Base-by-base conservation (phyloP, 495 filamentous ascomycete genomes). In the Poronia punctata region DNA sequence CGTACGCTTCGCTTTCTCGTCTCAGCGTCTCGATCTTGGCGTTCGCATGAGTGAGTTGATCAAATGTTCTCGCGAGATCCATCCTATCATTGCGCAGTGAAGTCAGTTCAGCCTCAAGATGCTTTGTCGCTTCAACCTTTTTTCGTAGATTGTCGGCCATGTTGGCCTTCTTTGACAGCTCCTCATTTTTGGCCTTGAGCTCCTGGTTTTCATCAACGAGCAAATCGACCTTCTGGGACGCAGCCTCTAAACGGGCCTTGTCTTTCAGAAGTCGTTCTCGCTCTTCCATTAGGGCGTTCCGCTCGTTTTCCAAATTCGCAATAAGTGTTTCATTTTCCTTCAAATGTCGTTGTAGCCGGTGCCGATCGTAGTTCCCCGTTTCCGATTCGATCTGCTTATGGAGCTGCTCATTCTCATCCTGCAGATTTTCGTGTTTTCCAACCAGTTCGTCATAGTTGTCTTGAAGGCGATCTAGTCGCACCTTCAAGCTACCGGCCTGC, bases 91-190 rank as follows among this genome's bases (percentile, higher is more conserved):
- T 63, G 44, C 74, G 71, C 29, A 65, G 52, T 16, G 57, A 49
- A 28, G 51, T 58, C 27, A 69, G 54, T 43, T 67, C 62, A 17
- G 49, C 46, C 34, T 60, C 48, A 23, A 61, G 45, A 35, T 55
- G 47, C 42, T 51, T 52, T 31, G 51, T 82, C 23, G 78, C 74
- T 54, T 89, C 76, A 15, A 86, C 64, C 57, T 89, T 88, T 53
- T 83, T 78, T 46, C 79, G 77, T 49, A 82, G 81, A 43, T 84
- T 82, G 40, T 87, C 83, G 0, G 77, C 72, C 11, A 75, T 78
- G 50, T 87, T 93, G 18, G 86, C 82, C 55, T 86, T 86, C 59
- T 84, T 83, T n/a, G 74, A 67, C 6, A 90, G 72, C 43, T 87
- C 78, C 39, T 82, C 81, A 25, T 80, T 78, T 35, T 88, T 80